Evolutionary conservation across 2,329 filamentous ascomycete genomes (phyloP), one percentile per base, ranked within the genome.

Genomic region (Penicillium sp.): DNA sequence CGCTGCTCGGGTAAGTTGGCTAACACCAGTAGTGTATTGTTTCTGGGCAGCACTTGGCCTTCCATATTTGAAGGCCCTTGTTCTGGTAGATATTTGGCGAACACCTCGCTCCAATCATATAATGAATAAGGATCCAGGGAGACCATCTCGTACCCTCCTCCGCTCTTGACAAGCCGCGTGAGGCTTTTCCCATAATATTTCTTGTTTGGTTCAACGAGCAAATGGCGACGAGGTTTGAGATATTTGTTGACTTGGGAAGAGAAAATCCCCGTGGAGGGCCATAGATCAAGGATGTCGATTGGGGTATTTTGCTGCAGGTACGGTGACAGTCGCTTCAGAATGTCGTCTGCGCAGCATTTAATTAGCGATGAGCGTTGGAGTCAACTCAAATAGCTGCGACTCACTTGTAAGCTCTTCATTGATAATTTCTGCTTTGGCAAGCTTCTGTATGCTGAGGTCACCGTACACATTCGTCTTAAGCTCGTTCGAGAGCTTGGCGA

Each of bases 261-360:
- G 84, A 88, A 94, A 2, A 95, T 49, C 8, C 91, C 90, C 1
- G 76, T 76, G 13, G 91, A 91, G 0, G 93, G 93, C 69, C 92
- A 90, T 51, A 96, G 76, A 67, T 97, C 93, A 63, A 99, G 77
- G 42, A 97, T 81, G 64, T 95, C 91, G 72, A 92, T 91, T 49
- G 89, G 89, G 45, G 79, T 76, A 70, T 94, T 86, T 42, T 84
- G 81, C 31, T 83, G 75, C 16, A 97, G 79, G 2, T 84, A 85
- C 1, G 82, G 80, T 2, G 81, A 83, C n/a, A 95, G 74, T 54
- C 89, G 89, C 6, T 82, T 68, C 42, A 95, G 63, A 13, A 88
- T 75, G 62, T 93, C 85, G 65, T 90, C 88, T 76, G 63, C 13
- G 44, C 43, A 33, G 16, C 4, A n/a, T 51, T 29, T 49, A 39